Evolutionary conservation across 805 yeast genomes (phyloP), one percentile per base, ranked within the genome.

Genomic region (Candida argentea): DNA sequence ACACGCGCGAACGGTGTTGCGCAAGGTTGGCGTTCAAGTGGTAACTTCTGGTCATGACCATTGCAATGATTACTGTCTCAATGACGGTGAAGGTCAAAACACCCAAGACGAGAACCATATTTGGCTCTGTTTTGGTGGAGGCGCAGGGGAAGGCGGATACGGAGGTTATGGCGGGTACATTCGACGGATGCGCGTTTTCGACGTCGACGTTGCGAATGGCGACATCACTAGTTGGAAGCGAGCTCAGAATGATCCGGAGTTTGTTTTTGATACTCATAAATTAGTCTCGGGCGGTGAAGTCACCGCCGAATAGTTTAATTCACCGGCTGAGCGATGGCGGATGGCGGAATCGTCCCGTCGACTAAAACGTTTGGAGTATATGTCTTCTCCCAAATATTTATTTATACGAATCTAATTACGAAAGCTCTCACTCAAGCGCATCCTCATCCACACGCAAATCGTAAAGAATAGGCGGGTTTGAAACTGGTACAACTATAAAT

Each of bases 51-150:
- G 98, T 0, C 98, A 91, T 50, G 98, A 91, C 46, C 98, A 91
- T 50, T 82, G 85, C 42, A 91, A 91, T 52, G 97, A 91, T 46
- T 91, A 70, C 49, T 91, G 98, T 53, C 54, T 83, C 34, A 53
- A 65, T 28, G 80, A 81, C 38, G 50, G 59, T 14, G 37, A 37
- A 19, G 39, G 46, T 24, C 48, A 57, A n/a, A 41, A 46, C 2
- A 34, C 40, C 5, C 40, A 40, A n/a, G 44, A 38, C 8, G 44
- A 48, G 20, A 50, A 63, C 42, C 55, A 56, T 31, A 53, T 79
- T 18, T 84, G 94, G 94, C 57, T 91, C 19, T 91, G 98, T 46
- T 86, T 85, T 47, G 98, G 95, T 3, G 98, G 98, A 15, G 93
- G 76, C 1, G 67, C 71, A 4, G 98, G 97, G 10, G 93, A 84